Base-by-base conservation (phyloP, 1,284 basidiomycete species). In the Erythrobasidium hasegawianum region DNA sequence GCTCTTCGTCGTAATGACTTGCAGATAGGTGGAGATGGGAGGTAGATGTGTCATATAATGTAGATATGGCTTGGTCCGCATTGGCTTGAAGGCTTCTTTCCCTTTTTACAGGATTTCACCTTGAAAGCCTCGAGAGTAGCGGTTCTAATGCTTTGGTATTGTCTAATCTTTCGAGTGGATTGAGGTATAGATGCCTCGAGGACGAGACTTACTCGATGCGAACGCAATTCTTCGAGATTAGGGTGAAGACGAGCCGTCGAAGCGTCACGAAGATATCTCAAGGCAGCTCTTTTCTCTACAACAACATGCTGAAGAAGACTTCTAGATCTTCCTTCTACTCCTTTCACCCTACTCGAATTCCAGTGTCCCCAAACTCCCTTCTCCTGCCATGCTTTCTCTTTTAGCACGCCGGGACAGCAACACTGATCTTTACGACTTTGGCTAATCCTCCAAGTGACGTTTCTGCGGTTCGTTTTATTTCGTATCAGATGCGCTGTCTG, bases 391-490 rank as follows among this genome's bases (percentile, higher is more conserved):
- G 33, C 33, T 33, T 33, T 11, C n/a, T n/a, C n/a, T n/a, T n/a
- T 33, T 71, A 88, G 75, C 86, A 88, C 57, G 85, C 85, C 56
- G 87, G 87, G 27, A 86, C 84, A 9, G 84, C 85, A 56, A 89
- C 76, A 1, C 87, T 87, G 70, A 89, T 89, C 77, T 82, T 85
- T 68, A 89, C 87, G 33, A 83, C 84, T 8, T 84, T 87, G 20
- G 67, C 57, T 1, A 69, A 38, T 5, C 57, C 59, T 40, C 59
- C 72, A 14, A 64, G 52, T 85, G 86, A 71, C 1, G 92, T 95
- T 79, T 95, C 92, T n/a, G n/a, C n/a, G n/a, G n/a, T n/a, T n/a
- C n/a, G n/a, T n/a, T n/a, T n/a, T n/a, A n/a, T n/a, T n/a, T n/a
- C n/a, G n/a, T n/a, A n/a, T n/a, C n/a, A n/a, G n/a, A n/a, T n/a